Evolutionary conservation across 1,284 basidiomycete species (phyloP).

Genomic region (Marasmius fiardii): DNA sequence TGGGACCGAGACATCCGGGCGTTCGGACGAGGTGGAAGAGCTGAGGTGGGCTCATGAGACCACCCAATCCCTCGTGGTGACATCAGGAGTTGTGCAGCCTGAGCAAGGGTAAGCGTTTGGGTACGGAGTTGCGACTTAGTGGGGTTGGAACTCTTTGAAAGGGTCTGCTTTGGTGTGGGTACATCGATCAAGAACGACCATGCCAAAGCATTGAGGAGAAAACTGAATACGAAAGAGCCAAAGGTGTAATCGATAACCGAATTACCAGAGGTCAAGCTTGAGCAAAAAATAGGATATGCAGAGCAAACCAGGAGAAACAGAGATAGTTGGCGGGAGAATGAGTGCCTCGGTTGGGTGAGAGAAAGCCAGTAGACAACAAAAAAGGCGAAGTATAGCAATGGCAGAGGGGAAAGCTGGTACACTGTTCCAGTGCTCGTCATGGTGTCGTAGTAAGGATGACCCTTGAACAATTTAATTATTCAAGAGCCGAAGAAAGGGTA

Average conservation of each 20-base stretch:
- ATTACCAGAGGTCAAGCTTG: background rate
- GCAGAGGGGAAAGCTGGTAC: background rate
- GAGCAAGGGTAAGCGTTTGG: background rate
- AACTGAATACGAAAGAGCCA: background rate
- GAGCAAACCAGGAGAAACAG: background rate
- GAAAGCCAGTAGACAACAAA: background rate
- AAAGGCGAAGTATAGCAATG: background rate
- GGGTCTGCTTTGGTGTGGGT: background rate
- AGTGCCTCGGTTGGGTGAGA: background rate
- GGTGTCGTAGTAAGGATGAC: too few relatives aligned
- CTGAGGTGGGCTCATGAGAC: background rate
- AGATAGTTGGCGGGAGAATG: background rate
- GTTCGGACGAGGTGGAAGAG: background rate
- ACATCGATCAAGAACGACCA: background rate
- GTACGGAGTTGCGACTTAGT: background rate
- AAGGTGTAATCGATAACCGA: background rate
- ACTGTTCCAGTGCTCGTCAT: background rate
- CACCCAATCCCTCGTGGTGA: background rate
- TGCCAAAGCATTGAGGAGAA: background rate
- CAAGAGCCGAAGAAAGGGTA: too few relatives aligned
- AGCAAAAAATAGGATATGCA: background rate
- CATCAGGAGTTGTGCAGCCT: background rate
- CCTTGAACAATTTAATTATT: too few relatives aligned
- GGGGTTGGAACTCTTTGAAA: background rate
- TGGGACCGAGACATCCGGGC: background rate